Evolutionary conservation across 805 yeast genomes (phyloP).

Genomic region (Yarrowia deformans): DNA sequence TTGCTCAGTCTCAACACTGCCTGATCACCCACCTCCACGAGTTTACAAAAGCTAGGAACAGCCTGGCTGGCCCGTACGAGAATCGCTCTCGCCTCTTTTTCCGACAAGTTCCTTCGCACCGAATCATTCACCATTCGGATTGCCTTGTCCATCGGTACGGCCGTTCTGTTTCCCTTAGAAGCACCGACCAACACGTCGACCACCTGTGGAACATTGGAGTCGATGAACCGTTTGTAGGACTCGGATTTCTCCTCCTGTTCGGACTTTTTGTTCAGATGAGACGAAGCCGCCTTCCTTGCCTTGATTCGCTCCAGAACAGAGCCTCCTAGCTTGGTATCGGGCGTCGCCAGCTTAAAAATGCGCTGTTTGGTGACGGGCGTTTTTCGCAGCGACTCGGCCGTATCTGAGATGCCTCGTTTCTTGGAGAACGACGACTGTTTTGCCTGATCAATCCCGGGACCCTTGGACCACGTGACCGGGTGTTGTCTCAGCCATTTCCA

Average conservation of each 20-base stretch:
- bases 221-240: constrained; percentile 6
- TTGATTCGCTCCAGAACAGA: constrained; percentile 48
- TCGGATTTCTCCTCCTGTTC: neutral
- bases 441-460: constrained; percentile 6
- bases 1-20: constrained; percentile 5
- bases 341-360: constrained; percentile 15
- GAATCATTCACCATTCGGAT: constrained; percentile 18
- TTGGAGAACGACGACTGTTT: neutral
- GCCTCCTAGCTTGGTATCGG: constrained; percentile 40
- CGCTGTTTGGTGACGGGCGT: constrained; percentile 33
- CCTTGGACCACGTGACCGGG: neutral
- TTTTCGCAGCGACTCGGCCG: neutral
- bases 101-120: constrained; percentile 6
- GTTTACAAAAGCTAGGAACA: constrained; percentile 13
- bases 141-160: constrained; percentile 1
- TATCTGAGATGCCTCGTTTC: neutral
- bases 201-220: constrained; percentile 24
- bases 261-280: neutral
- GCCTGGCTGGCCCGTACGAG: constrained; percentile 7
- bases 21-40: constrained; percentile 22
- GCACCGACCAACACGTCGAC: constrained; percentile 1
- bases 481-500: constrained; percentile 22
- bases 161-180: neutral
- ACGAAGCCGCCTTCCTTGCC: constrained; percentile 46
- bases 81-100: constrained; percentile 15